Percentiles rank a stretch among this genome's conserved stretches.
phyloP scores from a whole-genome alignment of 768 basidiomycete species.

The Cyclocybe aegerita region DNA sequence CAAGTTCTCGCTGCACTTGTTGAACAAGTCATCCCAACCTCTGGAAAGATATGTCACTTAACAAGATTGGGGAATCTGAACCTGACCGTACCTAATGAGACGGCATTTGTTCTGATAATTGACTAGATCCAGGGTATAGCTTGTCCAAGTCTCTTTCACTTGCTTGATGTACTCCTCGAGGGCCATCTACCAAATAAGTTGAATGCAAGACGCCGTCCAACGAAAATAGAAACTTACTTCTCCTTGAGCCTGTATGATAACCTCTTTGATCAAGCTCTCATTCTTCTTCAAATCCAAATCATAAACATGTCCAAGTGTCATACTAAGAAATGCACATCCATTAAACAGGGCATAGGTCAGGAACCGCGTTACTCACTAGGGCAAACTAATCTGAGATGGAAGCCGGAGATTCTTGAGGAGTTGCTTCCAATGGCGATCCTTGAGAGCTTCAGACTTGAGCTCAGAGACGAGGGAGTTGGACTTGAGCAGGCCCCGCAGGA shows the following conservation, averaged over 20 bases:
- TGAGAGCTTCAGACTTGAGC: constrained; percentile 94
- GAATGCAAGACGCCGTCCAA: constrained; percentile 21
- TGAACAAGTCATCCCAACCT: constrained; percentile 97
- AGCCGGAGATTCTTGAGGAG: constrained; percentile 87
- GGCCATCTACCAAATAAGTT: constrained; percentile 67
- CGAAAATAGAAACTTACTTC: constrained; percentile 55
- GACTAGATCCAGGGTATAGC: constrained; percentile 91
- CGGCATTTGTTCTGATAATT: constrained; percentile 99
- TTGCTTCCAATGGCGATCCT: constrained; percentile 98
- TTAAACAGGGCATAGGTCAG: constrained; percentile 1
- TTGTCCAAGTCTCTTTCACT: constrained; percentile 97
- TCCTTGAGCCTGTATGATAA: constrained; percentile 96
- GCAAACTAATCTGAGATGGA: constrained; percentile 72
- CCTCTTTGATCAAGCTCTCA: constrained; percentile 87
- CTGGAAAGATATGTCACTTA: constrained; percentile 35
- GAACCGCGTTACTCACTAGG: constrained; percentile 48
- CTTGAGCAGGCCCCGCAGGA: constrained; percentile 82
- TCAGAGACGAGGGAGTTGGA: constrained; percentile 89
- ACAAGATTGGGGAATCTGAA: background rate
- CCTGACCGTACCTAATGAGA: constrained; percentile 67
- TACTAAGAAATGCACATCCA: constrained; percentile 40
- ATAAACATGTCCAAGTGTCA: constrained; percentile 96
- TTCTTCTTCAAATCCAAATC: constrained; percentile 96
- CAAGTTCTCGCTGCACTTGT: constrained; percentile 94
- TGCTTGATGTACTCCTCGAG: constrained; percentile 94